Conservation (phyloP, 169 alveolate species). For the Plasmodium vinckei region DNA sequence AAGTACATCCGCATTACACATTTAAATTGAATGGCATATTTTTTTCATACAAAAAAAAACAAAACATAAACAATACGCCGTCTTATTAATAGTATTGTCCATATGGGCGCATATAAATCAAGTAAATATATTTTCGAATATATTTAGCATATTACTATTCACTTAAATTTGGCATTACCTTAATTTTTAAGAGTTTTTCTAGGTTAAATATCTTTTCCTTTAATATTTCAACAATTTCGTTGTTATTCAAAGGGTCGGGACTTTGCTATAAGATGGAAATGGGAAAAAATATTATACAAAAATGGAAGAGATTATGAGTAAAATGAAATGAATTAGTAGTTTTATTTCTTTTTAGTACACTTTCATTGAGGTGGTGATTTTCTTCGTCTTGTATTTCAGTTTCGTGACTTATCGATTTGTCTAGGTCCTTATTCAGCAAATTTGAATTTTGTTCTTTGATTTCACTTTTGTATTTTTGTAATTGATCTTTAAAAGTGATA, state of each 20-base stretch:
- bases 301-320: too few species aligned
- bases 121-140: background rate
- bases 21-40: background rate
- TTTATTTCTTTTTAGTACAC: background rate
- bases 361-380: conserved; percentile 2
- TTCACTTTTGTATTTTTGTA: conserved; percentile 54
- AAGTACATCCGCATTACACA: background rate
- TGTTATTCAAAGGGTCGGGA: conserved; percentile 21
- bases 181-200: conserved; percentile 53
- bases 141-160: background rate
- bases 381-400: background rate
- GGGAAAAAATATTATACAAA: too few species aligned
- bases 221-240: conserved; percentile 49
- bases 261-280: conserved; percentile 7
- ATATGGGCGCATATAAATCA: background rate
- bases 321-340: too few species aligned
- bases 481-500: conserved; percentile 45
- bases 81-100: too few species aligned
- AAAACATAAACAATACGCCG: too few species aligned
- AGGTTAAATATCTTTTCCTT: conserved; percentile 36
- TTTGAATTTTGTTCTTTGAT: conserved; percentile 18
- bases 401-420: conserved; percentile 4
- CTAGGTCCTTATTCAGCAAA: background rate
- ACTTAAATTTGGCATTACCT: background rate
- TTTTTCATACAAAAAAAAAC: background rate